Evolutionary conservation across 2,329 filamentous ascomycete species (phyloP).

Genomic region (Lecanoromycetidae sp.): DNA sequence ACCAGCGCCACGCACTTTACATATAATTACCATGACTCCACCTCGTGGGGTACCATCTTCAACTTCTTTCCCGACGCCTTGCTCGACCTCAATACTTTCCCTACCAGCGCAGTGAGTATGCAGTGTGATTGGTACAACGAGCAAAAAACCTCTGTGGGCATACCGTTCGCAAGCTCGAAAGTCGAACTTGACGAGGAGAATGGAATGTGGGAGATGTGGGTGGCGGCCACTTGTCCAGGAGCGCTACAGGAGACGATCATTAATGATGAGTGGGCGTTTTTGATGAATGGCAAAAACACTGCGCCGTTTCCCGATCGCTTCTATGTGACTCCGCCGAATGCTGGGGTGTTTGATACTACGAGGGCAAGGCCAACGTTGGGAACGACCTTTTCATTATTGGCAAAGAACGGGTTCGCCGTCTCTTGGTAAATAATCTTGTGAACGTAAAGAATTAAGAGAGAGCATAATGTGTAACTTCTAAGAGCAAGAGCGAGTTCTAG

Average conservation of each 20-base stretch:
- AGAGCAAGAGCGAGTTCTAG: too few species aligned
- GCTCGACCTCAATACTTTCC: conserved; percentile 29
- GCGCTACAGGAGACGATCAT: conserved; percentile 22
- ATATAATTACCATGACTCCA: conserved; percentile 24
- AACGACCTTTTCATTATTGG: conserved; percentile 33
- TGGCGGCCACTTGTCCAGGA: conserved; percentile 10
- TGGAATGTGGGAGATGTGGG: conserved; percentile 4
- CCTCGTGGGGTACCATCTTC: conserved; percentile 30
- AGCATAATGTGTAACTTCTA: too few species aligned
- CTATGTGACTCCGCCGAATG: conserved; percentile 25
- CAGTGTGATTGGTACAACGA: conserved; percentile 26
- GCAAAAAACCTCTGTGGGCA: conserved; percentile 27
- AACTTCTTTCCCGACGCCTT: conserved; percentile 33
- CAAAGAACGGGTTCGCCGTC: conserved; percentile 23
- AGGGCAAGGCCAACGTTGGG: conserved; percentile 33
- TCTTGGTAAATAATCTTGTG: too few species aligned
- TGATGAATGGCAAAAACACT: conserved; percentile 32
- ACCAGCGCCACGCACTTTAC: conserved; percentile 26
- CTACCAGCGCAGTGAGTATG: conserved; percentile 26
- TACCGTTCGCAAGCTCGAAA: conserved; percentile 30
- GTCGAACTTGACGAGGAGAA: background rate
- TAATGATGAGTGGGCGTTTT: conserved; percentile 32
- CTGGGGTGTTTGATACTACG: conserved; percentile 27
- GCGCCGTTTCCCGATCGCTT: conserved; percentile 35
- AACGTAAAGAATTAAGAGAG: too few species aligned